Base-by-base conservation (phyloP, 2,329 filamentous ascomycete genomes). In the Calcarisporium arbuscula region DNA sequence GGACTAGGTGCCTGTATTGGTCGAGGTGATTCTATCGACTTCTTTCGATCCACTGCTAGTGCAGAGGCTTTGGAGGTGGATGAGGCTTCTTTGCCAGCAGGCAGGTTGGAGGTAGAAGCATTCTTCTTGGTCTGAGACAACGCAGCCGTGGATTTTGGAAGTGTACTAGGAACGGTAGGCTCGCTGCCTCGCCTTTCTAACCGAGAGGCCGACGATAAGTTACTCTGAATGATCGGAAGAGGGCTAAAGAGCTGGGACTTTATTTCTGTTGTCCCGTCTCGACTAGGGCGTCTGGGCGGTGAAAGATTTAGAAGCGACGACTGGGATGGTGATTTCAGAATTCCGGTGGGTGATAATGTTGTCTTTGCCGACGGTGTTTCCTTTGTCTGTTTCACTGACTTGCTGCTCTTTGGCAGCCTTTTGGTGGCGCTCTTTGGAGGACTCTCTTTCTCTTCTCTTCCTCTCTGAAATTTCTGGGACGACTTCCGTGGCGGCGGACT, bases 231-330 rank as follows among this genome's bases (percentile, higher is more conserved):
- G 42, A 80, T 50, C 6, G 72, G 70, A 17, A 70, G 51, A 3
- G 68, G 62, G 4, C 67, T 62, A 19, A 65, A 68, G 3, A 76
- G 50, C 38, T 77, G 74, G 6, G 69, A 62, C 19, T 77, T 70
- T 30, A 86, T 64, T 38, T 77, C 69, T 5, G 75, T 72, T 1
- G 79, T 79, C 17, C 80, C 80, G 48, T 84, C 76, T 54, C 82
- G 70, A 48, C 80, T 86, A 2, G 82, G 82, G 32, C 82, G 66
- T 21, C 62, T 55, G 20, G 81, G 80, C 22, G 70, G 69, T 12
- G 54, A 56, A 9, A n/a, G n/a, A n/a, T n/a, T n/a, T n/a, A n/a
- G n/a, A n/a, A n/a, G n/a, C n/a, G n/a, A n/a, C n/a, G n/a, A n/a
- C n/a, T n/a, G n/a, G n/a, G n/a, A n/a, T n/a, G n/a, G n/a, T n/a